Evolutionary conservation across 257 asterid species (phyloP), one percentile per base, ranked within the genome.

Genomic region (Rauvolfia tetraphylla): DNA sequence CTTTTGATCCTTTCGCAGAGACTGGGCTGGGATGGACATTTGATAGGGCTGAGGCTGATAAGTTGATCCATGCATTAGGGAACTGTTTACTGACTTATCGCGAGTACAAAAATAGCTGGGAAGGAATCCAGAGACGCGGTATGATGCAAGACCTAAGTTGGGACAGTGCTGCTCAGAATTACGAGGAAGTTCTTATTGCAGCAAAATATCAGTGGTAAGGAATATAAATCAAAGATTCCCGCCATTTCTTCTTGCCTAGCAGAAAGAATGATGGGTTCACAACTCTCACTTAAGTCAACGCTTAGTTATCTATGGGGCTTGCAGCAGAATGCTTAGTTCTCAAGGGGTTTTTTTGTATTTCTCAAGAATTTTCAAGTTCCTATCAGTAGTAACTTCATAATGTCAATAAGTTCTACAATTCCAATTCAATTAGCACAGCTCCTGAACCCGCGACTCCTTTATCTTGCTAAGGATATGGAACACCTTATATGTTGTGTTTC

Each of bases 21-120:
- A 48, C 97, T 1, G 99, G 99, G 11, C 81, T 89, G 8, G 99
- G 99, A 29, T 95, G 98, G 99, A 95, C 98, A 2, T 93, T 95
- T 67, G 72, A 66, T 9, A 79, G 83, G 58, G 98, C 98, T 1
- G 96, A 89, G 44, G 75, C 86, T 3, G 78, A 72, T 56, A 90
- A 84, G 72, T 82, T 93, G 72, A 91, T 89, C 71, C 53, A 84
- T 38, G 99, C 98, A 0, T 76, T 93, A 44, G 93, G 97, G 54
- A 93, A 93, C 78, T 95, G 98, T 78, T 84, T 95, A 34, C 68
- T 79, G 74, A 95, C 99, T 20, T 95, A 91, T 68, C 87, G 90
- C 0, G 73, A 95, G 86, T 93, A 86, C 69, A 93, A 86, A 68
- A 31, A 71, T 81, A 95, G 99, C 78, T 93, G 99, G 99, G 96